Evolutionary conservation across 441 rosid species (phyloP), one percentile per base, ranked within the genome.

Genomic region (Adansonia rubrostipa): DNA sequence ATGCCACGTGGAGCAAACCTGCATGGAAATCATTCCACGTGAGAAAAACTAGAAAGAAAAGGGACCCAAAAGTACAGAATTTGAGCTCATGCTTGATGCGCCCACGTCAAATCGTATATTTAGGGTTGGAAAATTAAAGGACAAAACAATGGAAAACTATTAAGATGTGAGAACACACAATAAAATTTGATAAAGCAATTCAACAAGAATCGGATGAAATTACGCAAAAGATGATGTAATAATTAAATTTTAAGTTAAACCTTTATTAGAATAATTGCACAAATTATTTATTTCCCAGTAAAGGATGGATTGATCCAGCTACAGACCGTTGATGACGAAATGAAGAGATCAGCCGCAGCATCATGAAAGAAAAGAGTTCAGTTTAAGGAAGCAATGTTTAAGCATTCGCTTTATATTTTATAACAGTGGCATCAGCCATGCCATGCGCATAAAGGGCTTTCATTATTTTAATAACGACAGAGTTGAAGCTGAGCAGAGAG

Each of bases 1-100:
- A 1, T 85, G 97, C 99, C 98, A 96, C 82, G 95, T 96, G 76
- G 97, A 86, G 67, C 96, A 93, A 0, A 93, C 97, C 98, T 94
- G 84, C 82, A 76, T 15, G 13, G 47, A 15, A 28, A 8, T 2
- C 9, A 71, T 28, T 50, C 51, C 69, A 71, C 80, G 50, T 58
- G n/a, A 48, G 77, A 57, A 40, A 36, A 9, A 10, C 19, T 0
- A 56, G 0, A 1, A 15, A 2, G 5, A 2, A 42, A 17, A 1
- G 5, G 13, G 5, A 2, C 6, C 15, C 11, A 9, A 57, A 36
- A 40, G 33, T 73, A 54, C 36, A 56, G 58, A 14, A 7, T 10
- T 5, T 36, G 10, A 19, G 10, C 4, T 44, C 80, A 80, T 77
- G 87, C 86, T 79, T 79, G 44, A 40, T 40, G 44, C 44, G 6